Conservation (phyloP, 2,329 filamentous ascomycete genomes). For the Gremmenia infestans region DNA sequence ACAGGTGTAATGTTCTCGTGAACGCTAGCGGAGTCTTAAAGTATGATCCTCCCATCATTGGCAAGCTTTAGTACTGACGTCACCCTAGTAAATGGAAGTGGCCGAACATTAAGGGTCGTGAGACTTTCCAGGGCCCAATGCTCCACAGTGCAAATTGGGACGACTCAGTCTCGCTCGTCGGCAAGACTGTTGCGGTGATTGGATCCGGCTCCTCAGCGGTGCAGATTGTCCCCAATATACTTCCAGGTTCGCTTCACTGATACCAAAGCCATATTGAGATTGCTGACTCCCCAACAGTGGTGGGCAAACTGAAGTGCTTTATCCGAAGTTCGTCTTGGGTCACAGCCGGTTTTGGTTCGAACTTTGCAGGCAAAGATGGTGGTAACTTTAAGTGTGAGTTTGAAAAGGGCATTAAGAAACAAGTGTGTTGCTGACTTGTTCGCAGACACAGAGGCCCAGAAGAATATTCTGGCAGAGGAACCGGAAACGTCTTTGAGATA, state of each 20-base stretch:
- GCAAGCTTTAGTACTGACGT: constrained; percentile 27
- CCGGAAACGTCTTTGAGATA: constrained; percentile 23
- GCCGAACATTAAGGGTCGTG: constrained; percentile 42
- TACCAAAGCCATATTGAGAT: too few species aligned
- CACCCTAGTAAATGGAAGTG: constrained; percentile 26
- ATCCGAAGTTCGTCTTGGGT: constrained; percentile 47
- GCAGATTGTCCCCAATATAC: constrained; percentile 32
- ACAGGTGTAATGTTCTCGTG: constrained; percentile 40
- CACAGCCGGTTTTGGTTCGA: constrained; percentile 20
- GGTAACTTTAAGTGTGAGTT: constrained; percentile 19
- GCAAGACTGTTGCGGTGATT: constrained; percentile 34
- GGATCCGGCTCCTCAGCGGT: constrained; percentile 35
- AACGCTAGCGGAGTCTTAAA: constrained; percentile 45
- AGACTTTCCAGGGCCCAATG: constrained; percentile 41
- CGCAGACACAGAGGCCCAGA: constrained; percentile 33
- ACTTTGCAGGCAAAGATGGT: constrained; percentile 9
- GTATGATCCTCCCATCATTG: constrained; percentile 34
- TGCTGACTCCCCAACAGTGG: constrained; percentile 30
- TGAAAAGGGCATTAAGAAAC: too few species aligned
- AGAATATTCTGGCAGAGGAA: constrained; percentile 35
- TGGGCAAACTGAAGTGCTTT: constrained; percentile 41
- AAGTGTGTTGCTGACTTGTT: too few species aligned
- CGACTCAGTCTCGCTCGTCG: constrained; percentile 20
- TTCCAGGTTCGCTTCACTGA: too few species aligned
- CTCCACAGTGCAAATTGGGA: constrained; percentile 41